Base-by-base conservation (phyloP, 1,284 basidiomycete species). In the Mycena citricolor region DNA sequence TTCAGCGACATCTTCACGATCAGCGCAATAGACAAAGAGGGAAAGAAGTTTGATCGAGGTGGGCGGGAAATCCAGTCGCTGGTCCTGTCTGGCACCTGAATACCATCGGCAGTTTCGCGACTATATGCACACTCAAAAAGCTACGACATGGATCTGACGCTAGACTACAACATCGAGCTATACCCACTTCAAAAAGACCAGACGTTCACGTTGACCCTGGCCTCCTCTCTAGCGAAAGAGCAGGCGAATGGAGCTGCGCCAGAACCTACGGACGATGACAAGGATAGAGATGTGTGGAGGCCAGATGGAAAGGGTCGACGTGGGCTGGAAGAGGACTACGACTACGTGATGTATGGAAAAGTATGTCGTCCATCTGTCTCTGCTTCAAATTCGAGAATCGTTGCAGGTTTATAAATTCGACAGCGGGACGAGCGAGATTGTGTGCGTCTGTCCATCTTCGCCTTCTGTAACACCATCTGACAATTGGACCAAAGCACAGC, bases 331-430 rank as follows among this genome's bases (percentile, higher is more conserved):
- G 90, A 94, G 50, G 94, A 98, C 57, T 99, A 93, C 60, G 95
- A 98, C 62, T 99, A 99, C 72, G 95, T 99, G 54, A 97, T 98
- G 94, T 94, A 92, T 63, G 95, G 95, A 32, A 98, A 97, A 82
- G 91, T 94, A 56, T 56, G 82, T 49, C 35, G 8, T 45, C 19
- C 13, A 6, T 48, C 42, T 39, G 22, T 32, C 34, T 22, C 32
- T 31, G 17, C 26, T n/a, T 7, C 29, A 23, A 19, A 26, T n/a
- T 44, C 24, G 32, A 34, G 23, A 13, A 44, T 32, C 42, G 19
- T 43, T 34, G 33, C 50, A 94, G 92, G 88, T 99, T 35, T 99
- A 99, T 76, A 93, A 94, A 63, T 97, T 97, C 63, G 95, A 99
- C 64, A 86, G 90, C 21, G 87, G 85, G 54, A 81, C 81, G 17